Percentiles rank a stretch among this genome's conserved stretches.
These are phyloP conservation scores for Chaetomidium leptoderma DNA, from an alignment of 495 filamentous ascomycete species.

Conservation along the genomic window DNA sequence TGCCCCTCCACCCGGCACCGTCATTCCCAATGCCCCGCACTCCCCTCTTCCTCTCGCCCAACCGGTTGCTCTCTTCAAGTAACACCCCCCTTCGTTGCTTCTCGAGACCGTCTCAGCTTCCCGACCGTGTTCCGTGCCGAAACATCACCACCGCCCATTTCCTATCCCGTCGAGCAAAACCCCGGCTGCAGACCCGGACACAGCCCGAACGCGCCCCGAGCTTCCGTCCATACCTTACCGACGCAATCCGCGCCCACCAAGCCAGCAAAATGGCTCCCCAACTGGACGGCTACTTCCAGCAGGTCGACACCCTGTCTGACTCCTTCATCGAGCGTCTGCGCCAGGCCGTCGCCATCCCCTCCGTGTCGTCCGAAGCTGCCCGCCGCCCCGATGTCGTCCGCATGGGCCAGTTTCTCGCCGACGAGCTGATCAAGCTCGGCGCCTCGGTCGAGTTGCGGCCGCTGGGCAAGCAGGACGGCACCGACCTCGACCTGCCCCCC, in stretches of 20 bases:
- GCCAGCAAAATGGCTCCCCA: conserved; percentile 74
- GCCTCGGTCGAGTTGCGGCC: conserved; percentile 78
- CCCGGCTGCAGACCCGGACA: not conserved
- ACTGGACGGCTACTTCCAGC: conserved; percentile 76
- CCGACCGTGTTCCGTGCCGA: not conserved
- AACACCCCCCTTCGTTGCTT: conserved; percentile 2
- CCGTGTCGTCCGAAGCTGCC: conserved; percentile 84
- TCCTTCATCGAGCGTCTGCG: conserved; percentile 89
- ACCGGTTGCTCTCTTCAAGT: conserved; percentile 11
- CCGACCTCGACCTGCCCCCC: conserved; percentile 86
- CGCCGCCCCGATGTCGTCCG: conserved; percentile 85
- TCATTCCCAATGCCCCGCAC: conserved; percentile 19
- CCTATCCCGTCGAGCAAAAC: not conserved
- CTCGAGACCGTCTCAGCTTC: not conserved
- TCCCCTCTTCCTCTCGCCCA: conserved; percentile 8
- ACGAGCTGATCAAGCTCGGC: conserved; percentile 75
- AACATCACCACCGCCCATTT: not conserved
- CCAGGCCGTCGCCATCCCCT: conserved; percentile 92
- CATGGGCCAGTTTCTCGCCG: conserved; percentile 90
- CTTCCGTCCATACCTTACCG: conserved; percentile 42
- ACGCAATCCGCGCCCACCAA: conserved; percentile 47
- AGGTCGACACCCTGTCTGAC: conserved; percentile 78
- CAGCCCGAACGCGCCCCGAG: not conserved
- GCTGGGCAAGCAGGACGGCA: conserved; percentile 84
- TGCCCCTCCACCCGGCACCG: conserved; percentile 1